A percentile compares a stretch with the other conserved stretches of the same genome.
These are phyloP conservation scores for Cutaneotrichosporon sp. DNA, from an alignment of 1,284 basidiomycete genomes.

Conservation along the genomic window DNA sequence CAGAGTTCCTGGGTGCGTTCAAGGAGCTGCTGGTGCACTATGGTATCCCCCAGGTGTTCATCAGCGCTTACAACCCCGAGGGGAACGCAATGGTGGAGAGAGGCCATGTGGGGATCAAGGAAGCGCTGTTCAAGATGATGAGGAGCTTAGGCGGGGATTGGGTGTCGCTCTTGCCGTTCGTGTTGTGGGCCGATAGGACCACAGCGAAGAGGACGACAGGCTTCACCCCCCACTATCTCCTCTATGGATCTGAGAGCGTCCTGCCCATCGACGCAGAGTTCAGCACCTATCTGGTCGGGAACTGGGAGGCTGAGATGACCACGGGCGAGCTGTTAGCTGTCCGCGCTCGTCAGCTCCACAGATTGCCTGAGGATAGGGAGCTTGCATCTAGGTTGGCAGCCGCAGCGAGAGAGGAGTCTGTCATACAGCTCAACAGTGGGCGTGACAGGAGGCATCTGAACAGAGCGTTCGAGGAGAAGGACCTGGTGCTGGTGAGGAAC, in stretches of 20 bases:
- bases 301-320: constrained; percentile 1
- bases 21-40: neutral
- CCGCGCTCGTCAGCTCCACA: neutral
- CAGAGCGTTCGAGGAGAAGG: neutral
- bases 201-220: constrained; percentile 11
- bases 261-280: constrained; percentile 11
- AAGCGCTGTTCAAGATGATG: constrained; percentile 14
- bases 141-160: neutral
- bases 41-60: neutral
- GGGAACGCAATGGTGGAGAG: constrained; percentile 15
- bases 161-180: neutral
- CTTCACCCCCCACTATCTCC: constrained; percentile 5
- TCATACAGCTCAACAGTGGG: neutral
- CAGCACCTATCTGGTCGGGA: neutral
- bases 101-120: constrained; percentile 14
- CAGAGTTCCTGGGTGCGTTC: constrained; percentile 6
- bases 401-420: neutral
- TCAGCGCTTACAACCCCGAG: constrained; percentile 2
- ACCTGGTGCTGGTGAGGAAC: constrained; percentile 10
- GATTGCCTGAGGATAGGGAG: neutral
- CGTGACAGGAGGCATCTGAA: neutral
- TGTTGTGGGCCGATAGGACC: constrained; percentile 12
- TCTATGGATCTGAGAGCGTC: constrained; percentile 11
- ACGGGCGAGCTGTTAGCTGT: constrained; percentile 4
- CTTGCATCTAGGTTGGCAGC: neutral